Conservation (phyloP, 2,329 filamentous ascomycete species). For the Clonostachys rhizophaga region DNA sequence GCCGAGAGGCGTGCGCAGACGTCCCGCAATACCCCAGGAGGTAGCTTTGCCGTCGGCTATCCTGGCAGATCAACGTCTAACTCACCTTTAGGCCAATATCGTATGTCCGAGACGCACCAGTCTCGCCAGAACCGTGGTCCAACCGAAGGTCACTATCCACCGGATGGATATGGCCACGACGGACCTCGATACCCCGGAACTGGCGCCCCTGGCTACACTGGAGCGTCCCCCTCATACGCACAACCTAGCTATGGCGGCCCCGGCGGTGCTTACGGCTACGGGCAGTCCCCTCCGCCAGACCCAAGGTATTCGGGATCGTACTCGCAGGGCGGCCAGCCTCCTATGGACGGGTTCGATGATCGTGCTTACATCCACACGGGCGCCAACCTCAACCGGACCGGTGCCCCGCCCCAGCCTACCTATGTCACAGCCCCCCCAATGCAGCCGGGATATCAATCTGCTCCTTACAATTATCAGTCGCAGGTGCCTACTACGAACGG, state of each 20-base stretch:
- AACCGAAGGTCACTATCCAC: constrained; percentile 27
- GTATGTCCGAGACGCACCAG: constrained; percentile 46
- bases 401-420: constrained; percentile 18
- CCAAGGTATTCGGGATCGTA: constrained; percentile 20
- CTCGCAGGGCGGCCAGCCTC: constrained; percentile 9
- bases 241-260: constrained; percentile 20
- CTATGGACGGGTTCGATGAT: constrained; percentile 10
- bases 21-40: constrained; percentile 48
- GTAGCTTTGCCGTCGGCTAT: constrained; percentile 45
- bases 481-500: constrained; percentile 25
- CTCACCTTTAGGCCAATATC: constrained; percentile 53
- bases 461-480: constrained; percentile 21
- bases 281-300: constrained; percentile 20
- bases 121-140: constrained; percentile 44
- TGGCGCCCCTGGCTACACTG: constrained; percentile 42
- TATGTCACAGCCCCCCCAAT: constrained; percentile 23
- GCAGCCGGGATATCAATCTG: constrained; percentile 12
- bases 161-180: constrained; percentile 25
- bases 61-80: constrained; percentile 51
- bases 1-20: constrained; percentile 53
- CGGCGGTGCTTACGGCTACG: constrained; percentile 14
- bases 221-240: constrained; percentile 30
- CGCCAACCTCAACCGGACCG: constrained; percentile 14
- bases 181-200: constrained; percentile 45
- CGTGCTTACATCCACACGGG: constrained; percentile 25